Percentiles rank a stretch among this genome's conserved stretches.
These are phyloP conservation scores for Apiotrichum laibachii DNA, from an alignment of 1,284 basidiomycete species.

Conservation along the genomic window DNA sequence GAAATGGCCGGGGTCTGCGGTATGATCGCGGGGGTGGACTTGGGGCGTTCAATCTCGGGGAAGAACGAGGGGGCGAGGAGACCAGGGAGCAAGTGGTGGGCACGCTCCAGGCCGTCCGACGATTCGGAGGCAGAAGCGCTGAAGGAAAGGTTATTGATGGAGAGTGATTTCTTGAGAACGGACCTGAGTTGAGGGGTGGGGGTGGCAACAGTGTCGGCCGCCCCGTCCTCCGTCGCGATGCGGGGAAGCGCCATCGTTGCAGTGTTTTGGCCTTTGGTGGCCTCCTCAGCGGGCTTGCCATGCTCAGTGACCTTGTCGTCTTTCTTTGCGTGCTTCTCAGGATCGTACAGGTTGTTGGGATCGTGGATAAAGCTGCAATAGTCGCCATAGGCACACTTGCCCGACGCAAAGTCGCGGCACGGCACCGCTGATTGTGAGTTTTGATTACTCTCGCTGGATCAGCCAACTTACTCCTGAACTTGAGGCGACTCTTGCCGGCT, in stretches of 20 bases:
- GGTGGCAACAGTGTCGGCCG: no score
- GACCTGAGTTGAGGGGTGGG: not conserved
- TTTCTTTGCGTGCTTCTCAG: slow-evolving; percentile 5
- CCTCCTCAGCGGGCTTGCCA: not conserved
- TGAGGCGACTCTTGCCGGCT: slow-evolving; percentile 41
- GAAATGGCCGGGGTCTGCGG: not conserved
- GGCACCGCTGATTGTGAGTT: slow-evolving; percentile 36
- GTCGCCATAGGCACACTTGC: slow-evolving; percentile 46
- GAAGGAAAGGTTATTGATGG: not conserved
- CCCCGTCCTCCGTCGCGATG: no score
- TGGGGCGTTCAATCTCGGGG: not conserved
- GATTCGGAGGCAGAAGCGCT: not conserved
- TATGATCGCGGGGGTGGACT: not conserved
- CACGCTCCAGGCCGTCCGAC: not conserved
- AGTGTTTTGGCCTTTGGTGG: not conserved
- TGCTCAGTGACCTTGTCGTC: not conserved
- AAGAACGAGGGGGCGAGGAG: not conserved
- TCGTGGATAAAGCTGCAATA: slow-evolving; percentile 51
- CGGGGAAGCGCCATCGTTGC: no score
- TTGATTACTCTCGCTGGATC: not conserved
- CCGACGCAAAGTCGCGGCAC: slow-evolving; percentile 44
- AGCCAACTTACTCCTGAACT: slow-evolving; percentile 45
- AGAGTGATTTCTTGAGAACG: not conserved
- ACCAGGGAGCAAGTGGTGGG: not conserved
- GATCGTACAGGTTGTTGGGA: slow-evolving; percentile 18